Evolutionary conservation across 495 filamentous ascomycete species (phyloP).

Genomic region (Penicillium coprophilum): DNA sequence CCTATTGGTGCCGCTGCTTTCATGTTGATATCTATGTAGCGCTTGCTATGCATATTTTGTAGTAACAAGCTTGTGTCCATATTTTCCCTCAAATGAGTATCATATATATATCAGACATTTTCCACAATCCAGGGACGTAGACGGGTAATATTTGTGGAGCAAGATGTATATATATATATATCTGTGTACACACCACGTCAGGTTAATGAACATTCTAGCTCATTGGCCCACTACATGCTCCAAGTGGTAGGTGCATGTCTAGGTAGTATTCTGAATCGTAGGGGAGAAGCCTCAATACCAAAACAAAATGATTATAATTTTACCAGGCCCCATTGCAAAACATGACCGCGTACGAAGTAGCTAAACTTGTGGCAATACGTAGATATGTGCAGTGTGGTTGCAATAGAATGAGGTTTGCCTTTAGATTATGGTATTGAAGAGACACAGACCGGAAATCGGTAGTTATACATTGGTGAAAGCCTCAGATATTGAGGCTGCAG

Average conservation of each 20-base stretch:
- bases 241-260: no score
- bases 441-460: neutral
- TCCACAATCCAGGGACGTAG: no score
- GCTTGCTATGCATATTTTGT: no score
- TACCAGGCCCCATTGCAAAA: neutral
- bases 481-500: constrained; percentile 1
- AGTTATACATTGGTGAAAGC: constrained; percentile 12
- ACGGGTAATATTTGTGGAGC: no score
- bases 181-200: neutral
- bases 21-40: constrained; percentile 25
- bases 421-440: constrained; percentile 4
- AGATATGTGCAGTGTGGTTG: neutral
- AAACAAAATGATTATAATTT: neutral
- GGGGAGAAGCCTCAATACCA: neutral
- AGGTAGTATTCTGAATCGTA: no score
- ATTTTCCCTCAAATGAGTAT: neutral
- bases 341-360: no score
- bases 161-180: no score
- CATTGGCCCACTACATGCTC: no score
- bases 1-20: constrained; percentile 47
- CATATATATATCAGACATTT: no score
- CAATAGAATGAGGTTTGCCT: neutral
- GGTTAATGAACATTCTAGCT: neutral
- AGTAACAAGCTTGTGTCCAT: neutral
- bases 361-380: neutral